These are phyloP conservation scores for Aspergillus kassunensis DNA, from an alignment of 495 filamentous ascomycete species.

Conservation along the genomic window DNA sequence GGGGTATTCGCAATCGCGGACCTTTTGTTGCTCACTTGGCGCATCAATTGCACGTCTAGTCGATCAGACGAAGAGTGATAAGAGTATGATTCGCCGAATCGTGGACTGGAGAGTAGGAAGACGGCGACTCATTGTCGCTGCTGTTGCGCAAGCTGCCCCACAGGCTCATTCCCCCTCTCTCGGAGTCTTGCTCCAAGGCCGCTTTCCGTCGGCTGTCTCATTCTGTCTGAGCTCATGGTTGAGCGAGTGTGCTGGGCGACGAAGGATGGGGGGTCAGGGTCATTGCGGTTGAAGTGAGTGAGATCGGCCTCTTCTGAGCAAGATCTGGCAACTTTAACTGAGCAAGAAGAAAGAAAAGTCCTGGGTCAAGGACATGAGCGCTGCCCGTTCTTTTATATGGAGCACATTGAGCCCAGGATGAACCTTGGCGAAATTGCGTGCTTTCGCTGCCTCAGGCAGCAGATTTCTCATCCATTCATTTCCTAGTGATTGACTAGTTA, in stretches of 20 bases:
- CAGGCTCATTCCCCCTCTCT: slow-evolving; percentile 1
- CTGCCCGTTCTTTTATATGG: slow-evolving; percentile 28
- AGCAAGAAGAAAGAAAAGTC: slow-evolving; percentile 9
- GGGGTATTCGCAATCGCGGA: neutral
- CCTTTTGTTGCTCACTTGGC: neutral
- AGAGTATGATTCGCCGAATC: slow-evolving; percentile 2
- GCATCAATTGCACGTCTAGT: neutral
- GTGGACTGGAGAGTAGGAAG: too few species aligned
- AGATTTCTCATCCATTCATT: too few species aligned
- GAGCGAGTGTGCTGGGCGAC: neutral
- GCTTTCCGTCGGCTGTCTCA: slow-evolving; percentile 21
- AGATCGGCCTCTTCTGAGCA: neutral
- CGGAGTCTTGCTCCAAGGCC: slow-evolving; percentile 7
- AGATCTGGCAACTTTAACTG: neutral
- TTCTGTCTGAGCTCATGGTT: slow-evolving; percentile 3
- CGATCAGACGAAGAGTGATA: neutral
- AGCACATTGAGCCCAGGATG: slow-evolving; percentile 15
- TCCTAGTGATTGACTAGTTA: too few species aligned
- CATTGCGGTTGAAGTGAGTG: neutral
- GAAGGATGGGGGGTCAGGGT: neutral
- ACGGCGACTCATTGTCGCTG: neutral
- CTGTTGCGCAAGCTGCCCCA: slow-evolving; percentile 20
- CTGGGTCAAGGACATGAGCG: slow-evolving; percentile 12
- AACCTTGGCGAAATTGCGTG: slow-evolving; percentile 45
- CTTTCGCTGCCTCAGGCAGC: slow-evolving; percentile 17